Conservation (phyloP, 768 basidiomycete species). For the Myochromella boudieri region DNA sequence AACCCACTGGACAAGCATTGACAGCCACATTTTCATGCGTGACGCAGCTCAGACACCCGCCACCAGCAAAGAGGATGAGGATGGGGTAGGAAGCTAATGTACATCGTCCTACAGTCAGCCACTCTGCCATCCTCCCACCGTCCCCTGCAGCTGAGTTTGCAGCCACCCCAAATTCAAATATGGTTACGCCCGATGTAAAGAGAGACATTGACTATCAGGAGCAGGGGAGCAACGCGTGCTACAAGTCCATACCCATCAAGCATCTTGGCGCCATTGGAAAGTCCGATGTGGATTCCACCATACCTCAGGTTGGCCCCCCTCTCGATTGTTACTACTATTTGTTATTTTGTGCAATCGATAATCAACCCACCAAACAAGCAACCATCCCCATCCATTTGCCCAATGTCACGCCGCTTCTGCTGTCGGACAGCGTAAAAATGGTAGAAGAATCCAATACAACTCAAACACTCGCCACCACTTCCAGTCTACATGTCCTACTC, state of each 20-base stretch:
- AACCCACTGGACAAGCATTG: too few species aligned
- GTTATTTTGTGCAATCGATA: too few species aligned
- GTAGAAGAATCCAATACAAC: too few species aligned
- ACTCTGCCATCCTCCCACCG: too few species aligned
- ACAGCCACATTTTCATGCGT: too few species aligned
- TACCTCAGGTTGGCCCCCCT: constrained; percentile 43
- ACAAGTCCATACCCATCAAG: constrained; percentile 56
- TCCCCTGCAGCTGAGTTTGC: constrained; percentile 53
- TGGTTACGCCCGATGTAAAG: constrained; percentile 52
- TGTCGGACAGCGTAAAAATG: constrained; percentile 54
- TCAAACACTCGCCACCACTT: constrained; percentile 39
- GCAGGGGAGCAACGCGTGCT: constrained; percentile 66
- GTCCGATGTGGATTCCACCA: constrained; percentile 41
- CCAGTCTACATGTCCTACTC: too few species aligned
- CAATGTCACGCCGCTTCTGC: constrained; percentile 43
- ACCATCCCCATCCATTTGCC: constrained; percentile 44
- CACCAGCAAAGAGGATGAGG: too few species aligned
- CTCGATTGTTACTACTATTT: constrained; percentile 57
- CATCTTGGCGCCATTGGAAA: constrained; percentile 36
- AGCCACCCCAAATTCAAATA: constrained; percentile 57
- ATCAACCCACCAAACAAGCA: constrained; percentile 30
- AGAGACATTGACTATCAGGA: constrained; percentile 62
- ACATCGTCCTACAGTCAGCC: too few species aligned
- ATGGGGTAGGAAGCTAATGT: too few species aligned
- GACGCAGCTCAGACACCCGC: too few species aligned